phyloP scores from a whole-genome alignment of 345 rosid genomes.

The Rubroshorea leprosula region DNA sequence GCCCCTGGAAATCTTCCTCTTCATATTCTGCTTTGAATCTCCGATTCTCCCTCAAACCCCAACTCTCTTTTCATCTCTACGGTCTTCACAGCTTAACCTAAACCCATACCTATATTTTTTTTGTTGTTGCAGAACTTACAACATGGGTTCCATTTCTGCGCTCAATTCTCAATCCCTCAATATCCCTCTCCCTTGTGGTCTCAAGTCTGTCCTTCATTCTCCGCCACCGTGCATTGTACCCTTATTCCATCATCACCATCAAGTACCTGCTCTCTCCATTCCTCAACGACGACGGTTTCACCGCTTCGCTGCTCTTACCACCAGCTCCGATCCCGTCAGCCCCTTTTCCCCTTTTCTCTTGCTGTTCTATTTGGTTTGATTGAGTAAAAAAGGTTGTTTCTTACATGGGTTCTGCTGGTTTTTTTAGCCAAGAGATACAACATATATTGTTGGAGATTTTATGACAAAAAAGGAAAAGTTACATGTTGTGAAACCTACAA shows the following conservation, averaged over 20 bases:
- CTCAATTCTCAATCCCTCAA: conserved; percentile 11
- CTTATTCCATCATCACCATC: conserved; percentile 8
- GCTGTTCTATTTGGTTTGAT: neutral
- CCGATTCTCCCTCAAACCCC: neutral
- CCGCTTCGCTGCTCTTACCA: conserved; percentile 26
- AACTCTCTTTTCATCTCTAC: neutral
- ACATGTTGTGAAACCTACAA: conserved; percentile 65
- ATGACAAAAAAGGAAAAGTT: conserved; percentile 71
- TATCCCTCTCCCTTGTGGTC: conserved; percentile 1
- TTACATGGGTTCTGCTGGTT: neutral
- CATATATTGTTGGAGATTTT: conserved; percentile 79
- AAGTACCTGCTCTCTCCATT: conserved; percentile 13
- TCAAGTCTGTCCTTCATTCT: conserved; percentile 11
- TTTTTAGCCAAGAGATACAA: conserved; percentile 49
- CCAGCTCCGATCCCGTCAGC: conserved; percentile 49
- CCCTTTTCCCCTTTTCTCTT: neutral
- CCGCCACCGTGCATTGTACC: conserved; percentile 10
- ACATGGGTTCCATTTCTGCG: conserved; percentile 18
- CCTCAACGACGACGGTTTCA: conserved; percentile 19
- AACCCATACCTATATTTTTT: no score
- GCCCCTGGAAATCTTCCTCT: neutral
- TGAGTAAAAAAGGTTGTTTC: neutral
- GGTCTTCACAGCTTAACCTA: no score
- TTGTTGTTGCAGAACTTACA: no score
- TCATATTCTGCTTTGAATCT: no score